A percentile compares a stretch with the other conserved stretches of the same genome.
phyloP scores from a whole-genome alignment of 2,329 filamentous ascomycete species.

The Calonectria ilicicola region DNA sequence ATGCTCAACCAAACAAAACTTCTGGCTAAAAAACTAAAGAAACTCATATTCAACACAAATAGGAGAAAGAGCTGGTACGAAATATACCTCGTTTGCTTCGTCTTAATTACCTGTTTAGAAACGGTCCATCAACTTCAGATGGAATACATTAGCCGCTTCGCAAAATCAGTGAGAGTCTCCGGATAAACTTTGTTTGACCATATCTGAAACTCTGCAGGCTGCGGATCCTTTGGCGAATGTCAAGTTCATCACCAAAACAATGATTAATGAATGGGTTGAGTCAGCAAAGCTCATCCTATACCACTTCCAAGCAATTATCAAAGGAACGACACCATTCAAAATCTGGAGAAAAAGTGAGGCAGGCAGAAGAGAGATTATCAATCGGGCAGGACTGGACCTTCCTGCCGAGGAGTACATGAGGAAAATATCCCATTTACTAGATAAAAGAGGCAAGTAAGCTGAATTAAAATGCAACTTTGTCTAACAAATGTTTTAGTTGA shows the following conservation, averaged over 20 bases:
- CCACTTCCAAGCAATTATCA: neutral
- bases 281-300: neutral
- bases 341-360: neutral
- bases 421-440: neutral
- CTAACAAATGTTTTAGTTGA: neutral
- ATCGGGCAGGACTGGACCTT: neutral
- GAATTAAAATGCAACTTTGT: neutral
- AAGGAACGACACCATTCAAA: neutral
- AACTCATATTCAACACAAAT: neutral
- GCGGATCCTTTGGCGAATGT: neutral
- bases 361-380: neutral
- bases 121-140: neutral
- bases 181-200: too few species aligned
- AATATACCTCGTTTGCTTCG: neutral
- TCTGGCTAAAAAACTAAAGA: neutral
- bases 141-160: neutral
- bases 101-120: neutral
- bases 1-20: neutral
- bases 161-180: neutral
- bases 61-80: neutral
- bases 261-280: neutral
- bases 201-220: neutral
- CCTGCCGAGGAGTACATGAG: neutral
- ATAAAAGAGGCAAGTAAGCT: neutral
- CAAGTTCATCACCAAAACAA: neutral